Base-by-base conservation (phyloP, 2,329 filamentous ascomycete genomes). In the Cadophora malorum region DNA sequence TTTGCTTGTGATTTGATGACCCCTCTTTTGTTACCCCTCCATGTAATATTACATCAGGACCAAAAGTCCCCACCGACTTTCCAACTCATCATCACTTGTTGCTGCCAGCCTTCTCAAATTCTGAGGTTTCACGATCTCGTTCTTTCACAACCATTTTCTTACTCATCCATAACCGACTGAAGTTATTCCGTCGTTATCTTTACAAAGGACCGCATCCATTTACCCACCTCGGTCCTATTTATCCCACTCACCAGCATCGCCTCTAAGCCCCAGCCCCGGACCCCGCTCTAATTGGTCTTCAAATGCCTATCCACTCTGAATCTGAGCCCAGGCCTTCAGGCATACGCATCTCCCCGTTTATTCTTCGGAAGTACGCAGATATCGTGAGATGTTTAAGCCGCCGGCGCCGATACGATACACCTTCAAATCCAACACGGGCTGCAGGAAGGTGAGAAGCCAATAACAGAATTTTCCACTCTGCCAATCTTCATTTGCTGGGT, bases 141-240 rank as follows among this genome's bases (percentile, higher is more conserved):
- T 21, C 6, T 21, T 49, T n/a, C n/a, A 21, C 19, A 49, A 49
- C 4, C 55, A 16, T 19, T 21, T 21, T 49, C 23, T 49, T 31
- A 56, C 31, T 64, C 63, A 47, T 47, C 65, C 52, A 35, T 47
- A 56, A 52, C 45, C 28, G 14, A 53, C 28, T 25, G 6, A 9
- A 59, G 19, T 19, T 19, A 33, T 33, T 33, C 52, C 28, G 4
- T n/a, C 25, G 25, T 55, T 38, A 60, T 59, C 56, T 53, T 25
- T 61, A 4, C 23, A 28, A 38, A 38, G 35, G 8, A 10, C 55
- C 49, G 14, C 9, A 28, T 28, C 16, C 41, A 64, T 50, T 63
- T 53, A 65, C 52, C 62, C 65, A 66, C 61, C 63, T 71, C 69
- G 69, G 67, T 61, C 67, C 59, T 69, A 67, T 64, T 71, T 59